Base-by-base conservation (phyloP, 2,329 filamentous ascomycete genomes). In the Neonectria ditissima region DNA sequence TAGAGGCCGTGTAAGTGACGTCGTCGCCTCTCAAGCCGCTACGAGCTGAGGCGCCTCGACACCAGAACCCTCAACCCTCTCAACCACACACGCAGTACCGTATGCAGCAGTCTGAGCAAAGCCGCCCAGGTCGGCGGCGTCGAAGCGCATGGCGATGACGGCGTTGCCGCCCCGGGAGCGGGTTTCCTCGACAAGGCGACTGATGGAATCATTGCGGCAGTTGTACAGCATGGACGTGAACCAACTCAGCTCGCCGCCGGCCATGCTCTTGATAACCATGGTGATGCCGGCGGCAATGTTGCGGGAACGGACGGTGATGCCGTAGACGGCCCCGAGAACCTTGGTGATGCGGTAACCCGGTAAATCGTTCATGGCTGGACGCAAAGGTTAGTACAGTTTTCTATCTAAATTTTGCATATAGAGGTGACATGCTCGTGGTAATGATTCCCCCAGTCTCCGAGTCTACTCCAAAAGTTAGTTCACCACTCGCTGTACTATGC, bases 401-500 rank as follows among this genome's bases (percentile, higher is more conserved):
- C 5, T 7, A 4, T 13, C 18, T 11, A 26, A 4, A 4, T 24
- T 26, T 7, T 24, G 10, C 11, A 8, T 24, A 32, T 9, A 18
- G 30, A 14, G 24, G 14, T 28, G 9, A 62, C 75, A 41, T 63
- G 78, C 79, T 89, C 0, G 85, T 85, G 1, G 86, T 89, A 66
- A 89, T 84, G 58, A 89, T 81, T 39, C 87, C 87, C 51, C 86
- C 82, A 8, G 87, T 89, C 71, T 89, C 87, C 41, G 85, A 85
- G 76, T 87, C 67, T 69, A 54, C n/a, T 10, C 7, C 9, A 14
- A 10, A 10, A 26, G 18, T 71, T 39, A 65, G 64, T 4, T 43
- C 20, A 9, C 18, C 14, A 2, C 5, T 11, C 11, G 13, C 28
- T 18, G 16, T 30, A 10, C 9, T n/a, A 16, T 2, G 18, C 11